Evolutionary conservation across 345 rosid species (phyloP), one percentile per base, ranked within the genome.

Genomic region (Erucastrum elatum): DNA sequence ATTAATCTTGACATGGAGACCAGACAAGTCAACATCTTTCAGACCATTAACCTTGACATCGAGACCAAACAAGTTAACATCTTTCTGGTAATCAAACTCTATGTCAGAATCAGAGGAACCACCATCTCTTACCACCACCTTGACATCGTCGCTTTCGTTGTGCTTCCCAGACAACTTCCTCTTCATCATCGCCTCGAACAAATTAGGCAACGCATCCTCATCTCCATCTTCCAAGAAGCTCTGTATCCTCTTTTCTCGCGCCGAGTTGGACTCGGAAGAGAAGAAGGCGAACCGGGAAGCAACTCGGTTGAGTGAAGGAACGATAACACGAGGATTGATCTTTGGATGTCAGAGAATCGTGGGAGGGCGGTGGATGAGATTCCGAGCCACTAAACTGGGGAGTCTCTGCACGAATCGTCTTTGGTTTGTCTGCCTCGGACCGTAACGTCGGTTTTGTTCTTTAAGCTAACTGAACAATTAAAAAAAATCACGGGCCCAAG

Each of bases 111-210:
- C 21, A 21, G 21, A 21, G 21, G 21, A 21, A 21, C 21, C 21
- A 21, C 21, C 21, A 21, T 21, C 21, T 21, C 21, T 21, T 21
- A 21, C 68, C 89, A 86, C 84, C 51, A 89, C 75, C 58, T 86
- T 21, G 21, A 21, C 88, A 25, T 71, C 79, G 37, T 87, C 90
- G 53, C 89, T 86, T 55, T 91, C 87, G 0, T 86, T 91, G 59
- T 87, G 84, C 70, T 84, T 80, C 34, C 94, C 94, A 0, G 91
- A 80, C 80, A 92, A 69, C 84, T 89, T 90, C 77, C 95, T 84
- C 64, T 61, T 84, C 84, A 88, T 77, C 64, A 92, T 84, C 30
- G 82, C 90, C 74, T 88, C 96, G 8, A 92, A 84, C 9, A 92
- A 86, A 0, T 81, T 74, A 0, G 95, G 96, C 3, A 92, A 64